These are phyloP conservation scores for Glomus cerebriforme DNA, from an alignment of 192 early-diverging fungal genomes.

Conservation along the genomic window DNA sequence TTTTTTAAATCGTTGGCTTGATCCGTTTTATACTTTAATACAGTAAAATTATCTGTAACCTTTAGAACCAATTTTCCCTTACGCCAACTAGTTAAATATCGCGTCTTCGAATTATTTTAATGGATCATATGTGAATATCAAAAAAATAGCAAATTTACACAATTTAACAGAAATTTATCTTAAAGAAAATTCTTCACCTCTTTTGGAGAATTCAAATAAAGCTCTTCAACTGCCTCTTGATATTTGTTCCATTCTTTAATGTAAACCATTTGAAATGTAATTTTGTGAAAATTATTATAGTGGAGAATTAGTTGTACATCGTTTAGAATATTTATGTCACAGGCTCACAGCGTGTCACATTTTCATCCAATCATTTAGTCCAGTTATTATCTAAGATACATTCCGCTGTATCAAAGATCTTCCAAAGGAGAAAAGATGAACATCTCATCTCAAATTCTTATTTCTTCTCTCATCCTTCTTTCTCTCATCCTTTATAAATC, in stretches of 20 bases:
- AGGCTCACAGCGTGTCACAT: neutral
- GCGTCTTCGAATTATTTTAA: constrained; percentile 49
- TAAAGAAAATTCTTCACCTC: constrained; percentile 44
- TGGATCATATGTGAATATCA: neutral
- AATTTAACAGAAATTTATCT: neutral
- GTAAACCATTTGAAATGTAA: constrained; percentile 78
- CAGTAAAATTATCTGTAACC: constrained; percentile 71
- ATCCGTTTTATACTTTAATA: constrained; percentile 73
- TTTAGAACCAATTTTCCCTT: constrained; percentile 74
- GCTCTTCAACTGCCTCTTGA: constrained; percentile 71
- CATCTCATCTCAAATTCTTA: too few relatives aligned
- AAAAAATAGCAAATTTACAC: too few relatives aligned
- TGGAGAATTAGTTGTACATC: too few relatives aligned
- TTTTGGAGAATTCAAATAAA: constrained; percentile 63
- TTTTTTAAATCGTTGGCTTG: constrained; percentile 69
- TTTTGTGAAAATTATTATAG: too few relatives aligned
- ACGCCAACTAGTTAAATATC: constrained; percentile 68
- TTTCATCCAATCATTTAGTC: neutral
- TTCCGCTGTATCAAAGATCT: neutral
- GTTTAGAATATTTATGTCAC: too few relatives aligned
- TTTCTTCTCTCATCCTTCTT: neutral
- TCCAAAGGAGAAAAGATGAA: too few relatives aligned
- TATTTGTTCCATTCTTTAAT: constrained; percentile 75
- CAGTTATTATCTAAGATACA: constrained; percentile 2
- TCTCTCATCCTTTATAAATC: neutral